Evolutionary conservation across 768 basidiomycete species (phyloP), one percentile per base, ranked within the genome.

Genomic region (Termitomyces sp.): DNA sequence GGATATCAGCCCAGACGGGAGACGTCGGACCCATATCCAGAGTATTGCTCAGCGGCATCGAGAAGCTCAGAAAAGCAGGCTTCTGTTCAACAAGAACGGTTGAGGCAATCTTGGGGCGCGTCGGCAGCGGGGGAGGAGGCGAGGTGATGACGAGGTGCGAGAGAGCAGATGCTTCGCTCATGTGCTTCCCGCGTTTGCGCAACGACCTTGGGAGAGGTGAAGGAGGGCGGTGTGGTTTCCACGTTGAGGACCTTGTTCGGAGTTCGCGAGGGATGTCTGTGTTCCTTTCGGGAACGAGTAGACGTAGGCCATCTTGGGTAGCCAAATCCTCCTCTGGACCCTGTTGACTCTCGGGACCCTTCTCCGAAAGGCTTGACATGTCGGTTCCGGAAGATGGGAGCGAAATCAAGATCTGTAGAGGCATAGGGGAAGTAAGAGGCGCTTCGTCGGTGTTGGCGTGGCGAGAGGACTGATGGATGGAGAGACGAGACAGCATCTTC

Each of bases 191-290:
- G 14, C 34, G 53, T 46, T 47, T 59, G 31, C 57, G 54, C 37
- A 57, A 23, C 5, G 41, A 32, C 19, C 40, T 31, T 2, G 62
- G 64, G 16, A 59, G 35, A 14, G 64, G 64, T 12, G 62, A 65
- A 31, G 62, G 62, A 29, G 60, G 64, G n/a, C 62, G 58, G 21
- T 29, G 53, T 2, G 62, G 64, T 46, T 58, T 61, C 62, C 62
- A 65, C 17, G 53, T 59, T 40, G 62, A 59, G 7, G 54, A 43
- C 45, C 41, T 45, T 38, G 46, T 27, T 6, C 31, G 23, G 19
- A 34, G 43, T 21, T 57, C 55, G 17, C 34, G 42, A 32, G 56
- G 31, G 6, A 42, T 27, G 21, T 38, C 41, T 40, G 14, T 5
- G 9, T 21, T 45, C 19, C 37, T 48, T 12, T 57, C 34, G 2